Percentiles rank a stretch among this genome's conserved stretches.
phyloP scores from a whole-genome alignment of 1,284 basidiomycete species.

The Peniophora sp. region DNA sequence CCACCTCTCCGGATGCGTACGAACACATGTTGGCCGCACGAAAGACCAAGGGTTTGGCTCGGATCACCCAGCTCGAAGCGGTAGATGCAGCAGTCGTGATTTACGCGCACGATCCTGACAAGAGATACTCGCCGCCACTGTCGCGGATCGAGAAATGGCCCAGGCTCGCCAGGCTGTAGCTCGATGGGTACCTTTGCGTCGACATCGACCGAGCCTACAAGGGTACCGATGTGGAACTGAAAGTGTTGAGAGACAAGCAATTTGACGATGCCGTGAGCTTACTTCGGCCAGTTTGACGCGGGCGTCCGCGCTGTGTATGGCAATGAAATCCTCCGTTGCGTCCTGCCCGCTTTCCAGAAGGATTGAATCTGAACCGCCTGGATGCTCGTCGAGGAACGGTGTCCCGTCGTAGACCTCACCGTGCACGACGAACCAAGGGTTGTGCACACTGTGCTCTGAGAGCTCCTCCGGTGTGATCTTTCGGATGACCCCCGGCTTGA shows the following conservation, averaged over 20 bases:
- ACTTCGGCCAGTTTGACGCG: slow-evolving; percentile 39
- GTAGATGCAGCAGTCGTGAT: slow-evolving; percentile 45
- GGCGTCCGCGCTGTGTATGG: slow-evolving; percentile 46
- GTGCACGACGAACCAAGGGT: slow-evolving; percentile 55
- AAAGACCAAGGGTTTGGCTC: slow-evolving; percentile 47
- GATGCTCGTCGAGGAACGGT: slow-evolving; percentile 41
- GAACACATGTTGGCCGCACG: slow-evolving; percentile 58
- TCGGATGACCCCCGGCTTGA: slow-evolving; percentile 29
- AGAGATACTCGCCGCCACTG: not conserved
- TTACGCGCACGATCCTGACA: slow-evolving; percentile 28
- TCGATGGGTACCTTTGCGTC: slow-evolving; percentile 4
- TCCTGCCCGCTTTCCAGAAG: slow-evolving; percentile 54
- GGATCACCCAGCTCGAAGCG: slow-evolving; percentile 40
- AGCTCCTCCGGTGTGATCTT: slow-evolving; percentile 44
- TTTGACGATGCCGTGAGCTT: slow-evolving; percentile 8
- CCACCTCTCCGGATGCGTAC: slow-evolving; percentile 35
- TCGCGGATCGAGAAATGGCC: not conserved
- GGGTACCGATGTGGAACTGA: not conserved
- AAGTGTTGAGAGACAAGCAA: not conserved
- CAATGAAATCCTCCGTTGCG: slow-evolving; percentile 57
- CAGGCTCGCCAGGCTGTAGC: slow-evolving; percentile 8
- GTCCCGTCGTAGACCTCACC: slow-evolving; percentile 54
- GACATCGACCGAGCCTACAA: slow-evolving; percentile 1
- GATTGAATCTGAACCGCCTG: slow-evolving; percentile 58
- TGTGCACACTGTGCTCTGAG: slow-evolving; percentile 31